Conservation (phyloP, 257 asterid genomes). For the Agastache rugosa region DNA sequence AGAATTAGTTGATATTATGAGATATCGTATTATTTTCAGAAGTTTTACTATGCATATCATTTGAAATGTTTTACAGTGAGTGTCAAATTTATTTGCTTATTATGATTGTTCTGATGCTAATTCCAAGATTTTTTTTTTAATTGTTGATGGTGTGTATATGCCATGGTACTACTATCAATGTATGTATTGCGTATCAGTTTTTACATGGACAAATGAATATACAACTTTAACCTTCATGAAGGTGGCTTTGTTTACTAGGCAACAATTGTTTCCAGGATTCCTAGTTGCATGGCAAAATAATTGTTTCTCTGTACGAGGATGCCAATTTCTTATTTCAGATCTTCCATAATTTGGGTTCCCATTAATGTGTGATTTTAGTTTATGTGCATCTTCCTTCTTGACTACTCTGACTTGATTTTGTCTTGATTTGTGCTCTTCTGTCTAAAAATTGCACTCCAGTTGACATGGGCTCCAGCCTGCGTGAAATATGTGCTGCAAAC, state of each 20-base stretch:
- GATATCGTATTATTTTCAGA: not conserved
- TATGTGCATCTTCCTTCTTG: constrained; percentile 26
- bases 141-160: not conserved
- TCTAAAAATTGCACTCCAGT: constrained; percentile 48
- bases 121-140: not conserved
- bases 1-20: not conserved
- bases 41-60: not conserved
- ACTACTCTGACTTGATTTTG: constrained; percentile 30
- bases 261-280: constrained; percentile 2
- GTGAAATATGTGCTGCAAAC: constrained; percentile 92
- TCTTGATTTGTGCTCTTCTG: constrained; percentile 31
- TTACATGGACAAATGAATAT: not conserved
- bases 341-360: constrained; percentile 16
- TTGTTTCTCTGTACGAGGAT: not conserved
- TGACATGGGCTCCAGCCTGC: constrained; percentile 77
- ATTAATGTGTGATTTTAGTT: not conserved
- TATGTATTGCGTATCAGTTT: not conserved
- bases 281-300: constrained; percentile 18
- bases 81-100: constrained; percentile 12
- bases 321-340: constrained; percentile 7
- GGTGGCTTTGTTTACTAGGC: constrained; percentile 10
- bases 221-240: not conserved
- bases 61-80: not conserved
- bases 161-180: not conserved
- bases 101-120: constrained; percentile 22